Percentiles rank a stretch among this genome's conserved stretches.
Conservation (phyloP, 768 basidiomycete genomes). For the Gymnopilus dilepis region DNA sequence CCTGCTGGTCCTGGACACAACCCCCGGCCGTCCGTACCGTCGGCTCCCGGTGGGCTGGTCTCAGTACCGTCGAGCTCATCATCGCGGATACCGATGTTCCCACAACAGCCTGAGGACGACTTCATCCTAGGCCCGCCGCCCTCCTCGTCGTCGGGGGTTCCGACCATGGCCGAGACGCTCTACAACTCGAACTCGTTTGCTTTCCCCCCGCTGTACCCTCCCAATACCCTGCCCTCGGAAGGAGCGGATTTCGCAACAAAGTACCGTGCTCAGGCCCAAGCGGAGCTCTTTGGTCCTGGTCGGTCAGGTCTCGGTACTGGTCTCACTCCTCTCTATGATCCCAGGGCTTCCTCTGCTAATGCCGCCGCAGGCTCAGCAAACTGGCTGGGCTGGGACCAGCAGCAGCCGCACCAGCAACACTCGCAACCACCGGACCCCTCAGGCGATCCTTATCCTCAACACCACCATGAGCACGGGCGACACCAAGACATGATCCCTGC, state of each 20-base stretch:
- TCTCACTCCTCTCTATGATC: conserved; percentile 25
- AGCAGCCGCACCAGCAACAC: conserved; percentile 13
- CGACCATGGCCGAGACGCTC: conserved; percentile 22
- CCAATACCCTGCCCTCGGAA: conserved; percentile 8
- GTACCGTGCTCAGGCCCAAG: conserved; percentile 35
- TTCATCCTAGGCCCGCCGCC: conserved; percentile 48
- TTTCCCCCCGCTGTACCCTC: conserved; percentile 27
- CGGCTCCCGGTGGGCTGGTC: conserved; percentile 19
- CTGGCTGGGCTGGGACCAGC: conserved; percentile 22
- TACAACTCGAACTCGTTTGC: conserved; percentile 32
- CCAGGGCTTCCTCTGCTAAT: conserved; percentile 13
- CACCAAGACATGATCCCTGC: conserved; percentile 12
- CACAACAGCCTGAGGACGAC: conserved; percentile 40
- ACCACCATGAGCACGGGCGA: conserved; percentile 8
- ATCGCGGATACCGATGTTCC: conserved; percentile 34
- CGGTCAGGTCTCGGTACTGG: conserved; percentile 24
- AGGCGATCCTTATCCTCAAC: conserved; percentile 5
- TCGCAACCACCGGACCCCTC: conserved; percentile 4
- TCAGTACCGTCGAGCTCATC: conserved; percentile 20
- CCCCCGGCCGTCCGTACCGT: conserved; percentile 36
- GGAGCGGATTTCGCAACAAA: conserved; percentile 49
- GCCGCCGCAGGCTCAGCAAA: conserved; percentile 13
- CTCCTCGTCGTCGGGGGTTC: neutral
- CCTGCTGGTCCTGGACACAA: conserved; percentile 77
- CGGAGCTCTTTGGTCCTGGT: conserved; percentile 23